Evolutionary conservation across 2,329 filamentous ascomycete genomes (phyloP), one percentile per base, ranked within the genome.

Genomic region (Colletotrichum zoysiae): DNA sequence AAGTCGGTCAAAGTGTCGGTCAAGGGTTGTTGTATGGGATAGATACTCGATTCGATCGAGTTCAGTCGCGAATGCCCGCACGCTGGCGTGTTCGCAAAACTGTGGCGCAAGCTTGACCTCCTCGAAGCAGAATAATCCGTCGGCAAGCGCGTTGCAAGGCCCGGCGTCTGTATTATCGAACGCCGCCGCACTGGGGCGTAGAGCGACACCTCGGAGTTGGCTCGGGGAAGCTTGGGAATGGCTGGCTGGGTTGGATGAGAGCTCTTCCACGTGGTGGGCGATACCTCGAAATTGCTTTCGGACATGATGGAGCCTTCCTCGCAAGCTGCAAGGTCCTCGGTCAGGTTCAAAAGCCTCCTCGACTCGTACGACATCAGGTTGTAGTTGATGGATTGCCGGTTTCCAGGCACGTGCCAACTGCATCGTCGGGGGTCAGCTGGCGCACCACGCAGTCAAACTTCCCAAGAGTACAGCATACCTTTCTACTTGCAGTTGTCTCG

Each of bases 171-270:
- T 16, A 85, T 79, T 46, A 87, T 75, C 3, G 86, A 87, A 12
- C 85, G 82, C 51, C 86, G 81, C 23, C 86, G 82, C 68, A 85
- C 81, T 6, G 86, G 85, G 38, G 84, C 83, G 74, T 84, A 86
- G 14, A 86, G 74, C 5, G 85, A 84, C 3, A 83, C 71, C 38
- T 88, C 86, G 8, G 87, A 88, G 68, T 82, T 82, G n/a, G 81
- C 78, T 16, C 83, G 80, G 16, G 79, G 77, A 11, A 86, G 78
- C 1, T 77, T 73, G 4, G 77, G 68, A 23, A 30, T 30, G n/a
- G 55, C 48, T 7, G 76, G 63, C 16, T 77, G 73, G 51, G 77
- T 73, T 5, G 82, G 78, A 57, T 81, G 78, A 1, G 79, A 80
- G 76, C 78, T 82, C 68, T 80, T 83, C 78, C 81, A 80, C 12